These are phyloP conservation scores for Rhynchosporium agropyri DNA, from an alignment of 2,329 filamentous ascomycete genomes.

Conservation along the genomic window DNA sequence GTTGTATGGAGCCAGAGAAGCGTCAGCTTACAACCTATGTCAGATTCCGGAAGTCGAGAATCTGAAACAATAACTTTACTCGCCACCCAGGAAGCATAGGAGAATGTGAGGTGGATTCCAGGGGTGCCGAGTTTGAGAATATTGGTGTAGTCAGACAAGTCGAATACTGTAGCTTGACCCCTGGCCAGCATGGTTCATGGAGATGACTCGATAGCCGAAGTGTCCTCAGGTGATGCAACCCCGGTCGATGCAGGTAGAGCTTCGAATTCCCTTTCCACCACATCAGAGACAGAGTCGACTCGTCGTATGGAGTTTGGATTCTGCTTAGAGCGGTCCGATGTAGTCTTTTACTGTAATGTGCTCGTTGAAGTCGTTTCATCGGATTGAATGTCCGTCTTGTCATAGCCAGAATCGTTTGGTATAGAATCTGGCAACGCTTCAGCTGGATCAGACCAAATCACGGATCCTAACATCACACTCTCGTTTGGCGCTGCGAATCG, in stretches of 20 bases:
- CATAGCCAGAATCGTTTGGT: constrained; percentile 7
- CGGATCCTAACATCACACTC: not conserved
- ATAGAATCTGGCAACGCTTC: not conserved
- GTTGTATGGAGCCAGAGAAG: not conserved
- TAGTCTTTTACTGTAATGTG: no score
- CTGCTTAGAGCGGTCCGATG: no score
- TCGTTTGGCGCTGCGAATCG: not conserved
- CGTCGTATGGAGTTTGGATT: no score
- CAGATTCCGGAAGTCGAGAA: no score
- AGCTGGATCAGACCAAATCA: not conserved
- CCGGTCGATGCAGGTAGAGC: no score
- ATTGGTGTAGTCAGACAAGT: not conserved
- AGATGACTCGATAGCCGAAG: not conserved
- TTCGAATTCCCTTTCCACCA: no score
- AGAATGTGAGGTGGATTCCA: not conserved
- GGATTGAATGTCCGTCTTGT: not conserved
- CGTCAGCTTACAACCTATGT: not conserved
- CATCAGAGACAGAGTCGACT: no score
- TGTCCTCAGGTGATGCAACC: no score
- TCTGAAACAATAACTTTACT: not conserved
- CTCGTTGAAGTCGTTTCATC: no score
- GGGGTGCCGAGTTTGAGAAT: constrained; percentile 1
- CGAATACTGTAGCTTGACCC: not conserved
- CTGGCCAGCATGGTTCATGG: not conserved
- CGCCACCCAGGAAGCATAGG: not conserved